Percentiles rank a stretch among this genome's conserved stretches.
Evolutionary conservation across 1,284 basidiomycete genomes (phyloP).

Genomic region (Trichosporon asahii): DNA sequence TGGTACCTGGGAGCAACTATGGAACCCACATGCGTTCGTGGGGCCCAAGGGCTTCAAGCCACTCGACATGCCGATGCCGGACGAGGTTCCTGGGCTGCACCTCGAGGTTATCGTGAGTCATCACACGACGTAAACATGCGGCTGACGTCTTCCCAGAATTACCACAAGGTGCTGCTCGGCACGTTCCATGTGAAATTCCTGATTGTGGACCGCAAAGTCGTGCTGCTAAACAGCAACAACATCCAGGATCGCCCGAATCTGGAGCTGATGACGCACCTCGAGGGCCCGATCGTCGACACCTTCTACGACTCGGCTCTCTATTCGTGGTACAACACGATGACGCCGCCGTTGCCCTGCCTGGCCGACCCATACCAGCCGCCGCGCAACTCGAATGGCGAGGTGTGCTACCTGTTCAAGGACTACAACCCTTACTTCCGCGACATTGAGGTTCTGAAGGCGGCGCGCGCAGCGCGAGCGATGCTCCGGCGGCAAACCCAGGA

Average conservation of each 20-base stretch:
- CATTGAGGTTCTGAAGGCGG: constrained; percentile 55
- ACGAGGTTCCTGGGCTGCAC: constrained; percentile 62
- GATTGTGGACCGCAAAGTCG: constrained; percentile 69
- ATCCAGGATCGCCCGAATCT: constrained; percentile 61
- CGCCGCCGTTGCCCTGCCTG: constrained; percentile 43
- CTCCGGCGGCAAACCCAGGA: constrained; percentile 49
- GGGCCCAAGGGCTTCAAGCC: constrained; percentile 57
- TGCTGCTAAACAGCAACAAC: constrained; percentile 69
- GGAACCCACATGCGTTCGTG: constrained; percentile 60
- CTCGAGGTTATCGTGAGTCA: constrained; percentile 59
- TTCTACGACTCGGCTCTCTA: constrained; percentile 70
- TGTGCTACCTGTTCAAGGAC: constrained; percentile 56
- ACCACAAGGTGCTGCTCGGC: constrained; percentile 60
- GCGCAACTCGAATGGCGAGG: constrained; percentile 37
- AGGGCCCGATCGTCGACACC: constrained; percentile 65
- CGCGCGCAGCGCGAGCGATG: constrained; percentile 52
- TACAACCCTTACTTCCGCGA: constrained; percentile 56
- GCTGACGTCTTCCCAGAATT: constrained; percentile 43
- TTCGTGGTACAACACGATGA: constrained; percentile 54
- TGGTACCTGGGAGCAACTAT: constrained; percentile 58
- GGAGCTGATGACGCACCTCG: constrained; percentile 65
- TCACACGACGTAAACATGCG: not conserved
- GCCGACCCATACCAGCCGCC: constrained; percentile 50
- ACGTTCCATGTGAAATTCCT: constrained; percentile 78
- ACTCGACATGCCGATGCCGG: constrained; percentile 59